Evolutionary conservation across 192 early-diverging fungal species (phyloP).

Genomic region (Piromyces finnis): DNA sequence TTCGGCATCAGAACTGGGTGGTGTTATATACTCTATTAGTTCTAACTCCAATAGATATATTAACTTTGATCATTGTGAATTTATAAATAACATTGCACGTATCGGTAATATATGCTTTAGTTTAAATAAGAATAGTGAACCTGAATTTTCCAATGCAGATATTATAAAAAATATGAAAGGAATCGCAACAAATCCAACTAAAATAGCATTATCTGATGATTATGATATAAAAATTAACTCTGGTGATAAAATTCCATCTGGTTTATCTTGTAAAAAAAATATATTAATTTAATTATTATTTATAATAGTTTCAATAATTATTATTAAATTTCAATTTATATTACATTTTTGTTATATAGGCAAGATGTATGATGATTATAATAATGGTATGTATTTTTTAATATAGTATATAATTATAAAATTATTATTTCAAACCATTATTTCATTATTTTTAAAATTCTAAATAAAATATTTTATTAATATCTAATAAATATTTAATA

Average conservation of each 20-base stretch:
- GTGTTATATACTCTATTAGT: neutral
- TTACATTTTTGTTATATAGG: no score
- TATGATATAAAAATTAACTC: neutral
- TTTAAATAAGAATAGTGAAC: neutral
- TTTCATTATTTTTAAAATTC: no score
- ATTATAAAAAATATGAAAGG: neutral
- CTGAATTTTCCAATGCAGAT: neutral
- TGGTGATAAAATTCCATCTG: neutral
- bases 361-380: no score
- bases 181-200: neutral
- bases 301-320: no score
- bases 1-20: no score
- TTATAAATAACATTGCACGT: neutral
- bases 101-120: neutral
- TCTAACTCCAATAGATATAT: neutral
- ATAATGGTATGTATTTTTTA: no score
- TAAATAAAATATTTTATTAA: no score
- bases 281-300: neutral
- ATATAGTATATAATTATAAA: no score
- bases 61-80: neutral
- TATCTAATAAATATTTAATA: no score
- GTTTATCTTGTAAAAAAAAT: neutral
- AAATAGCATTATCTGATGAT: neutral
- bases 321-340: no score
- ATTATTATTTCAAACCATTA: no score